Base-by-base conservation (phyloP, 768 basidiomycete species). In the Lepiota subincarnata region DNA sequence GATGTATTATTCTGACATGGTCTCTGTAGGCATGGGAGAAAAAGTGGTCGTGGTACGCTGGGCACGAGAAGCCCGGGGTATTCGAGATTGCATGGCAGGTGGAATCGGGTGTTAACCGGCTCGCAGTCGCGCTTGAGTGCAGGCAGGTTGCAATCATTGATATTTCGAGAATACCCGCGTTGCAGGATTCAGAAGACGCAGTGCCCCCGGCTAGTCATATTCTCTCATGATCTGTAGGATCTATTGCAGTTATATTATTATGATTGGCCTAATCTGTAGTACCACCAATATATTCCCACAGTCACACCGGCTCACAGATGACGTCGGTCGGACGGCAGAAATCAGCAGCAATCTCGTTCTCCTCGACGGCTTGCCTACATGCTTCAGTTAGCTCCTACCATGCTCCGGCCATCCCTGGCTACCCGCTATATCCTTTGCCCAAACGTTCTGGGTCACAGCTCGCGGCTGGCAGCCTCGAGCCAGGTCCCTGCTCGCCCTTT, bases 11-110 rank as follows among this genome's bases (percentile, higher is more conserved):
- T 8, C 53, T 54, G n/a, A 54, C 44, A 34, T 50, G 48, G 38
- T 18, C 31, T n/a, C 11, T 39, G 28, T 51, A 75, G 76, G 61
- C 69, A 19, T 76, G 78, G 40, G 72, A 76, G 57, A 79, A 78
- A 62, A 64, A 68, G 39, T 88, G 84, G 82, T 79, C 81, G 4
- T 88, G 86, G 86, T 78, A 71, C 53, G 78, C 79, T 4, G 81
- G 78, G 4, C 57, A 65, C 24, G 79, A 80, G 31, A 82, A 77
- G 60, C 81, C 80, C 8, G 82, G 85, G 6, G 77, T 90, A 19
- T 90, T 87, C 58, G 88, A 89, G 66, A 82, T 89, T 53, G 83
- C 83, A 62, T 90, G 88, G 88, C 84, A 83, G 65, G 72, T 69
- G 26, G 63, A 69, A 24, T 67, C 71, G 35, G 75, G 76, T 10